Evolutionary conservation across 441 rosid genomes (phyloP).

Genomic region (Syzygium malaccense): DNA sequence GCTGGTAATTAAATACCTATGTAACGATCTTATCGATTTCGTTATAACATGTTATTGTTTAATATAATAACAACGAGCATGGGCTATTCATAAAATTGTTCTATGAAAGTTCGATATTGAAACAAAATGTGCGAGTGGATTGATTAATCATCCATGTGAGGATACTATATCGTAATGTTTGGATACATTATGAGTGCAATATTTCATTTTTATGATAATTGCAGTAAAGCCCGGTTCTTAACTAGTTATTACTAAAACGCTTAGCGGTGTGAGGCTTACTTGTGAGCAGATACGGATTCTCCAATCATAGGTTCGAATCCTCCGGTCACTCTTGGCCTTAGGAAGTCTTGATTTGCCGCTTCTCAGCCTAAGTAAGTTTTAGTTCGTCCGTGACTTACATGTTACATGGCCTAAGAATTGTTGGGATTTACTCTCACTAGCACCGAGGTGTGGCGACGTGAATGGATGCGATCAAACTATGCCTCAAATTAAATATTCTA

Average conservation of each 20-base stretch:
- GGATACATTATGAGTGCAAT: not conserved
- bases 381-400: not conserved
- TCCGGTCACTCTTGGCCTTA: fast-evolving
- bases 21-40: not conserved
- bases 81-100: too few relatives aligned
- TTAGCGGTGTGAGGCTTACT: not conserved
- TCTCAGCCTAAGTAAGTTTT: not conserved
- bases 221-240: not conserved
- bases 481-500: not conserved
- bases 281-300: not conserved
- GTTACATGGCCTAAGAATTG: not conserved
- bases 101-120: not conserved
- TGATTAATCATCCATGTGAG: too few relatives aligned
- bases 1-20: not conserved
- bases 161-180: not conserved
- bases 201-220: not conserved
- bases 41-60: too few relatives aligned
- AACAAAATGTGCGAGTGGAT: not conserved
- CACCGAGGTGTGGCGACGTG: not conserved
- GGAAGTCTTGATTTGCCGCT: not conserved
- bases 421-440: not conserved
- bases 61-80: too few relatives aligned
- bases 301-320: not conserved
- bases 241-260: not conserved
- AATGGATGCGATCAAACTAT: not conserved